phyloP scores from a whole-genome alignment of 768 basidiomycete genomes.

The Russula griseocarnosa region DNA sequence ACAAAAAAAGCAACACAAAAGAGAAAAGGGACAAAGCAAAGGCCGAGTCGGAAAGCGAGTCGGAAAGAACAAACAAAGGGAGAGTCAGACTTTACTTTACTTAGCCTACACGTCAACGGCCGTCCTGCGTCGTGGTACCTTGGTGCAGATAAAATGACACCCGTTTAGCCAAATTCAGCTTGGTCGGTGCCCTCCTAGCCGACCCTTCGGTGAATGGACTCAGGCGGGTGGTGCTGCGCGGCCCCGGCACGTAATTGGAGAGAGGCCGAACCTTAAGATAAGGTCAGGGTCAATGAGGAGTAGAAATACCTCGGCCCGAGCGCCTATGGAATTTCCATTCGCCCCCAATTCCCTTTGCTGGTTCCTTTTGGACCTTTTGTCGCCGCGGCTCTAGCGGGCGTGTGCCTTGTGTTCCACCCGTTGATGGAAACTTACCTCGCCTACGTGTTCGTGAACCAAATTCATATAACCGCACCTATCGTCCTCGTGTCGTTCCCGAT shows the following conservation, averaged over 20 bases:
- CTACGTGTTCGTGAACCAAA: background rate
- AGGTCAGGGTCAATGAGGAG: constrained; percentile 20
- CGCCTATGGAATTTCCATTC: background rate
- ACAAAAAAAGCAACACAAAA: background rate
- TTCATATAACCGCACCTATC: background rate
- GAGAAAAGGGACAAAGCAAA: background rate
- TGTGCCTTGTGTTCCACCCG: background rate
- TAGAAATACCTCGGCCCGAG: background rate
- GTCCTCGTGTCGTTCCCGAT: background rate
- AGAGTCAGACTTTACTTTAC: constrained; percentile 2
- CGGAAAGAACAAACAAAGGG: constrained; percentile 12
- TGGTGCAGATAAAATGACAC: constrained; percentile 10
- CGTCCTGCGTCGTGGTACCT: background rate
- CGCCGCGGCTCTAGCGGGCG: constrained; percentile 13
- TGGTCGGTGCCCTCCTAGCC: background rate
- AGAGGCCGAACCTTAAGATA: constrained; percentile 17
- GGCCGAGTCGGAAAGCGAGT: background rate
- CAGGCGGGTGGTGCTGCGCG: background rate
- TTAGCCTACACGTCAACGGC: constrained; percentile 10
- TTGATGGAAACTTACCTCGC: background rate
- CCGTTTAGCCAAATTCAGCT: constrained; percentile 17
- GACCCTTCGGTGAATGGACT: background rate
- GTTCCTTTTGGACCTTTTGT: background rate
- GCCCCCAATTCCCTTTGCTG: background rate
- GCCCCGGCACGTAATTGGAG: background rate